Base-by-base conservation (phyloP, 495 filamentous ascomycete species). In the Lentithecium fluviatile region DNA sequence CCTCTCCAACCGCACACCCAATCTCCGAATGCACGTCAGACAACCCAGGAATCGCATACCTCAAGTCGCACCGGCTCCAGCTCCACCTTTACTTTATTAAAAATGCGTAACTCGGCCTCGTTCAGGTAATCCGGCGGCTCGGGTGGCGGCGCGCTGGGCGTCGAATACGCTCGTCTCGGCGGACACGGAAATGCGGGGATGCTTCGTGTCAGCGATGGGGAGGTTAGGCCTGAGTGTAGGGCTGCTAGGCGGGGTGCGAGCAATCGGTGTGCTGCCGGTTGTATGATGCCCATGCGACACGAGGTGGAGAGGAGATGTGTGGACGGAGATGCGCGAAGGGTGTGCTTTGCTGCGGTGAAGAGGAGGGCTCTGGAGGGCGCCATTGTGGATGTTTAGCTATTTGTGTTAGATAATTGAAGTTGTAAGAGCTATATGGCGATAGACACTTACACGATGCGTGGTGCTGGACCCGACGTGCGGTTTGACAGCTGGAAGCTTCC, bases 81-180 rank as follows among this genome's bases (percentile, higher is more conserved):
- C 60, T 73, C 74, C 8, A 57, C 66, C 40, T 66, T 74, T 42
- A 84, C 67, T 42, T 76, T 77, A 21, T 75, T 69, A 58, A 79
- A 83, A 17, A 83, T 72, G 43, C 73, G 64, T 24, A 69, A 60
- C 62, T 83, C 81, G 42, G 70, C 67, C 29, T 78, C 76, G 52
- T 75, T 67, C 20, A 83, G 73, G 62, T 82, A 74, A 47, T 77
- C 79, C 20, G 81, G 81, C 2, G 79, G 70, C 45, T 70, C 56
- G 2, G 69, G 55, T 1, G 32, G 24, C 13, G 23, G 32, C 3
- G 49, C 51, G 17, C 20, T 40, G 29, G 29, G 29, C 29, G 29
- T 32, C 11, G 51, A 54, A 40, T 64, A 64, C 7, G 24, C 24
- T 52, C 60, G 34, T n/a, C n/a, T n/a, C n/a, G n/a, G 21, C n/a